Conservation (phyloP, 805 yeast species). For the Barnettozyma pratensis region DNA sequence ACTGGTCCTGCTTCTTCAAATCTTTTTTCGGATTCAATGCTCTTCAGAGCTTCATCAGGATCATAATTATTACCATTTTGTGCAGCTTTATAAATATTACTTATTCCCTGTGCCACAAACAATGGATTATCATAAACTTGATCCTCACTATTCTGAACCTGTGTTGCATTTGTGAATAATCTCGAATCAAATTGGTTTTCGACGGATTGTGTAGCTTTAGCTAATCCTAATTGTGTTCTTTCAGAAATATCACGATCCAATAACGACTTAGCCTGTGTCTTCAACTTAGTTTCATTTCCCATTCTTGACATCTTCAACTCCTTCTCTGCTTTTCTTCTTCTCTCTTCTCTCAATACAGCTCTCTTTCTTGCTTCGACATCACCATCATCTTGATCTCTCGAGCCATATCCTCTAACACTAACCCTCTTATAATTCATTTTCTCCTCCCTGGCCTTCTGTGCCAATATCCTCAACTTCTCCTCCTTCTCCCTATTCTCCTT, state of each 20-base stretch:
- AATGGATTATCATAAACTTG: conserved; percentile 57
- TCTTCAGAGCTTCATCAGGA: conserved; percentile 15
- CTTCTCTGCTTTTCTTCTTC: conserved; percentile 42
- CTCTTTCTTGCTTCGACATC: conserved; percentile 28
- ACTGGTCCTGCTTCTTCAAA: conserved; percentile 35
- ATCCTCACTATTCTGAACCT: conserved; percentile 35
- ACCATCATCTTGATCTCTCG: conserved; percentile 6
- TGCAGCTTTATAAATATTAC: conserved; percentile 42
- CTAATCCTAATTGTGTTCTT: conserved; percentile 47
- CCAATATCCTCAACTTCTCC: conserved; percentile 44
- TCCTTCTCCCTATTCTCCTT: conserved; percentile 46
- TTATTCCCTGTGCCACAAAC: conserved; percentile 48
- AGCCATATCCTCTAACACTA: neutral
- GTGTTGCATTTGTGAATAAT: conserved; percentile 43
- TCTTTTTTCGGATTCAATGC: conserved; percentile 16
- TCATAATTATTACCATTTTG: conserved; percentile 18
- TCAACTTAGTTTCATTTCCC: conserved; percentile 40
- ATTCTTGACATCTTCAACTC: conserved; percentile 39
- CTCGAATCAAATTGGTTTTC: conserved; percentile 56
- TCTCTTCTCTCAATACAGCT: conserved; percentile 36
- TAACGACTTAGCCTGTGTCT: conserved; percentile 36
- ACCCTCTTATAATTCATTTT: conserved; percentile 12
- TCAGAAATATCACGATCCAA: conserved; percentile 52
- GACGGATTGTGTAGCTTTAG: conserved; percentile 30
- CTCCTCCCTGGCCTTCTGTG: conserved; percentile 42